Evolutionary conservation across 129 eudicot species (phyloP), one percentile per base, ranked within the genome.

Genomic region (Saposhnikovia divaricata): DNA sequence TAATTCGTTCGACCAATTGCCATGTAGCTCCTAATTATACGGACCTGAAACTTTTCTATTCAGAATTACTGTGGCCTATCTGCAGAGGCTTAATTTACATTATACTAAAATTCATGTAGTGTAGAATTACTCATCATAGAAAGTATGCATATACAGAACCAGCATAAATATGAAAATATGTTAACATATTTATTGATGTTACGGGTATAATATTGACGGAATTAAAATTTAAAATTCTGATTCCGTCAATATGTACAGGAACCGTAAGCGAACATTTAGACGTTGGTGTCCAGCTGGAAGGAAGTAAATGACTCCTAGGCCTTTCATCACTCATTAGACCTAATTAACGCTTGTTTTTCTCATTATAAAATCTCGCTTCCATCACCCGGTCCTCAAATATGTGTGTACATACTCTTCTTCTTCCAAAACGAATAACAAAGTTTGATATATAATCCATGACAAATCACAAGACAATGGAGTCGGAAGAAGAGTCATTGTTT

Each of bases 401-500:
- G 3, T 37, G n/a, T 61, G 3, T 37, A 23, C 40, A 73, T 79
- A 34, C 6, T 27, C 45, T 6, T 27, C 51, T 47, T 38, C 16
- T 25, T 65, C 77, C 82, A 21, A 15, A 65, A 66, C 19, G 13
- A 27, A 65, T 28, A 65, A 27, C 23, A 61, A 61, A 68, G 72
- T 27, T 55, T 53, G 44, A 74, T 65, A 31, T 31, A 31, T 31
- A 0, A 12, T 55, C 73, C 28, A 87, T 81, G 90, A 42, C 82
- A 3, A 83, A 79, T 19, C 45, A 71, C 69, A 27, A 77, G 25
- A 57, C 53, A 44, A 86, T 45, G 79, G 93, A 88, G 11, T 80
- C 89, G 27, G 96, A 89, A 80, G 92, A 92, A 66, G 96, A 92
- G 85, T 88, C 97, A 12, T 72, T 90, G 2, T 90, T 87, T 80